Evolutionary conservation across 1,284 basidiomycete genomes (phyloP).

Genomic region (Ustanciosporium gigantosporum): DNA sequence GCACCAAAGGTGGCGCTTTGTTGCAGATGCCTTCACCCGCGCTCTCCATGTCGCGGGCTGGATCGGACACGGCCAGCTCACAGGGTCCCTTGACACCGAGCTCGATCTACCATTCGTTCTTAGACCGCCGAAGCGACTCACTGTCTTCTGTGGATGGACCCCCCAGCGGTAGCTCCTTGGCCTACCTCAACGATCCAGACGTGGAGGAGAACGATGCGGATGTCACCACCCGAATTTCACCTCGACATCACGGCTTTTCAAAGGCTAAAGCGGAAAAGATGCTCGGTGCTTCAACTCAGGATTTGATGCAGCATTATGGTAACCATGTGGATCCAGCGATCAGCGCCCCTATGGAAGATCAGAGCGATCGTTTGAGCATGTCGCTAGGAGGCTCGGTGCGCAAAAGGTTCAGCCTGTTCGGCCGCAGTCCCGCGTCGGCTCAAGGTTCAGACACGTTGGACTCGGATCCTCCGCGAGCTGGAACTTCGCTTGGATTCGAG

Average conservation of each 20-base stretch:
- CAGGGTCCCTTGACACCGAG: conserved; percentile 34
- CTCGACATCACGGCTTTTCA: neutral
- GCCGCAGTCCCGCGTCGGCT: no score
- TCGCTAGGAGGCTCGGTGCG: no score
- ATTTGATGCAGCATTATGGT: conserved; percentile 11
- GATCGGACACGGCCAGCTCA: conserved; percentile 33
- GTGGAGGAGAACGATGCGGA: conserved; percentile 1
- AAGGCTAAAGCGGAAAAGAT: neutral
- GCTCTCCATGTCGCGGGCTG: conserved; percentile 31
- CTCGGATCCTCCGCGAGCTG: conserved; percentile 3
- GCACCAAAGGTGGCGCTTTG: neutral
- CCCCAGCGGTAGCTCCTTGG: conserved; percentile 6
- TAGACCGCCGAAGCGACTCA: conserved; percentile 27
- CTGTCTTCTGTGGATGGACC: conserved; percentile 18
- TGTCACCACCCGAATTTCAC: neutral
- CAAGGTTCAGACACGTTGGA: neutral
- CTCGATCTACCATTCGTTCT: conserved; percentile 32
- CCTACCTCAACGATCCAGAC: conserved; percentile 12
- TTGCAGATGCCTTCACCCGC: conserved; percentile 29
- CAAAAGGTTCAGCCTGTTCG: no score
- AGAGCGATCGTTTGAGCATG: neutral
- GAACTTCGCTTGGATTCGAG: conserved; percentile 13
- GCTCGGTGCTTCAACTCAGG: neutral
- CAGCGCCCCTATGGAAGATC: neutral
- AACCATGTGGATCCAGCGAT: neutral